Percentiles rank a stretch among this genome's conserved stretches.
Conservation (phyloP, 1,139 yeast genomes). For the Sugiyamaella castrensis region DNA sequence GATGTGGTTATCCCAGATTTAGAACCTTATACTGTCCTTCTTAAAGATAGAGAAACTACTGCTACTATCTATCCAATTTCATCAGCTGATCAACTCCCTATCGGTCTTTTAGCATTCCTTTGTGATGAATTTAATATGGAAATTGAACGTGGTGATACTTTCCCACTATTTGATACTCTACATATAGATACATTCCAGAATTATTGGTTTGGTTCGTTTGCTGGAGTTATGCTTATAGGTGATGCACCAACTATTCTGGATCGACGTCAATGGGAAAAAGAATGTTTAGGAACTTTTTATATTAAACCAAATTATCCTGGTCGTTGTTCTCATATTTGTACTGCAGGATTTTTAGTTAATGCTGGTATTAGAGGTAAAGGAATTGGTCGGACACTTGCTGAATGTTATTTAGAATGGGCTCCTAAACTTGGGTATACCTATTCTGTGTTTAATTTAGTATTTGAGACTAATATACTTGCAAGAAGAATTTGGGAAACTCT, state of each 20-base stretch:
- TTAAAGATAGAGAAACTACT: constrained; percentile 85
- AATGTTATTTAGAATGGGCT: constrained; percentile 87
- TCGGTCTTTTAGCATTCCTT: constrained; percentile 70
- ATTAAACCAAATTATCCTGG: constrained; percentile 91
- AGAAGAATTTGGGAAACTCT: constrained; percentile 72
- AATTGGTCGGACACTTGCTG: constrained; percentile 79
- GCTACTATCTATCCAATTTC: constrained; percentile 90
- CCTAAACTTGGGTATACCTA: constrained; percentile 83
- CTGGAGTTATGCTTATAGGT: constrained; percentile 79
- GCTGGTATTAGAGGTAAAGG: constrained; percentile 92
- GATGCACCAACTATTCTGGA: constrained; percentile 36
- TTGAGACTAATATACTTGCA: constrained; percentile 83
- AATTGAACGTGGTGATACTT: constrained; percentile 82
- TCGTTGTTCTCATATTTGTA: constrained; percentile 87
- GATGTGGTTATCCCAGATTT: constrained; percentile 36
- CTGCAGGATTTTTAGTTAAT: constrained; percentile 83
- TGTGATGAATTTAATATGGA: constrained; percentile 94
- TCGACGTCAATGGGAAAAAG: constrained; percentile 78
- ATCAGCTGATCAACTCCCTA: constrained; percentile 61
- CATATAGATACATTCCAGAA: constrained; percentile 69
- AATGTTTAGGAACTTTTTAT: constrained; percentile 80
- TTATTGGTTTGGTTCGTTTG: constrained; percentile 88
- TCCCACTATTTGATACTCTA: constrained; percentile 77
- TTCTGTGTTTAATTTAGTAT: constrained; percentile 78
- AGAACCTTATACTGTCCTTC: constrained; percentile 27